These are phyloP conservation scores for Candida smagusa DNA, from an alignment of 1,139 yeast genomes.

Conservation along the genomic window DNA sequence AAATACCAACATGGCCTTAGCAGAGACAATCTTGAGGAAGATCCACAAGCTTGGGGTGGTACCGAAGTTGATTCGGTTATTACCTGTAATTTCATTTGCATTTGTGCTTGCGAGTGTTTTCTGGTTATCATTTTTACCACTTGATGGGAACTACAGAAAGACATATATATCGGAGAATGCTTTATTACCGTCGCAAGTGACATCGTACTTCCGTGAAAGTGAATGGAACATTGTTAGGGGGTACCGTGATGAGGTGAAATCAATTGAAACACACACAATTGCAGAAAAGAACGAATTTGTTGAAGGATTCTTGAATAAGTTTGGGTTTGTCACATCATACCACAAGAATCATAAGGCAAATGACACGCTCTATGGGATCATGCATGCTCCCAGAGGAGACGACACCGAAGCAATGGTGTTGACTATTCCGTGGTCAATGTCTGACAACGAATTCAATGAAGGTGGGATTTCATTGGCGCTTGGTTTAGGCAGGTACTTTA, in stretches of 20 bases:
- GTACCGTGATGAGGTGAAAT: conserved; percentile 58
- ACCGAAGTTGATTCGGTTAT: conserved; percentile 50
- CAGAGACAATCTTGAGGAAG: conserved; percentile 51
- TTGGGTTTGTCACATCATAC: conserved; percentile 69
- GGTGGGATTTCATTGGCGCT: conserved; percentile 79
- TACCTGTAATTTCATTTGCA: conserved; percentile 64
- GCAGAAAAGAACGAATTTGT: conserved; percentile 44
- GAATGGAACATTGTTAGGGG: conserved; percentile 95
- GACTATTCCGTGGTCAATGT: conserved; percentile 78
- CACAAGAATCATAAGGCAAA: conserved; percentile 28
- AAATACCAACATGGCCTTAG: conserved; percentile 48
- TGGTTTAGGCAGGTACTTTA: conserved; percentile 75
- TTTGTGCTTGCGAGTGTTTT: conserved; percentile 58
- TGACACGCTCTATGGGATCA: conserved; percentile 70
- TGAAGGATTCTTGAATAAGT: conserved; percentile 59
- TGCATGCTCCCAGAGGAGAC: conserved; percentile 94
- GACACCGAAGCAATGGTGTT: conserved; percentile 94
- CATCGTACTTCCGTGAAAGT: conserved; percentile 85
- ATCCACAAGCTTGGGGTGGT: conserved; percentile 57
- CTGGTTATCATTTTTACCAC: conserved; percentile 71
- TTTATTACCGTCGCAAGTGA: conserved; percentile 93
- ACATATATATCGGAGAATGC: conserved; percentile 96
- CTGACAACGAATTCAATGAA: conserved; percentile 59
- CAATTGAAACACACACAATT: conserved; percentile 31
- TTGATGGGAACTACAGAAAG: conserved; percentile 75